Conservation (phyloP, 2,329 filamentous ascomycete species). For the Ilyonectria sp. region DNA sequence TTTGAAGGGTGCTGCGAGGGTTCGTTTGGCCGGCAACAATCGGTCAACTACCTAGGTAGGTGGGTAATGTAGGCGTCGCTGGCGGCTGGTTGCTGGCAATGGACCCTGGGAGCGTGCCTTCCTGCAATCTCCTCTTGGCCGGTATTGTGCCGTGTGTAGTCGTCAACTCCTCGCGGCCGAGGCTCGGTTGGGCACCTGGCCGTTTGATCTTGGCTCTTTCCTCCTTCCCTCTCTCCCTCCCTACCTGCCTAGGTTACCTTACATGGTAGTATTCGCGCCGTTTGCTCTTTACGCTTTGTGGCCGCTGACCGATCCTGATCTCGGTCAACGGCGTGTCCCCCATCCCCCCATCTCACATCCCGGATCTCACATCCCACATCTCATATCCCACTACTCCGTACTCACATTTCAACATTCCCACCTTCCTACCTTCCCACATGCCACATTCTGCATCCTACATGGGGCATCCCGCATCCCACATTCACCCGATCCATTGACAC, state of each 20-base stretch:
- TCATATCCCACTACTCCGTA: not conserved
- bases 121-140: constrained; percentile 44
- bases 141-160: constrained; percentile 8
- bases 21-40: constrained; percentile 7
- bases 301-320: not conserved
- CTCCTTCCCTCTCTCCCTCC: not conserved
- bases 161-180: constrained; percentile 8
- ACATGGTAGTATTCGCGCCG: not conserved
- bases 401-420: not conserved
- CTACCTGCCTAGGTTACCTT: too few relatives aligned
- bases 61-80: not conserved
- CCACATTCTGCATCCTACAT: constrained; percentile 4
- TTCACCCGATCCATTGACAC: not conserved
- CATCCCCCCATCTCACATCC: not conserved
- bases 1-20: not conserved
- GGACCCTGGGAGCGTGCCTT: constrained; percentile 23
- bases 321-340: too few relatives aligned
- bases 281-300: not conserved
- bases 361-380: constrained; percentile 11
- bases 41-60: not conserved
- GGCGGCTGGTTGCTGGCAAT: constrained; percentile 12
- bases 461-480: not conserved
- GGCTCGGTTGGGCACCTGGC: constrained; percentile 5
- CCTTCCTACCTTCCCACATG: not conserved
- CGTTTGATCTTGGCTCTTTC: not conserved